Percentiles rank a stretch among this genome's conserved stretches.
phyloP scores from a whole-genome alignment of 176 grass and related monocot species.

The Carex kokanica region DNA sequence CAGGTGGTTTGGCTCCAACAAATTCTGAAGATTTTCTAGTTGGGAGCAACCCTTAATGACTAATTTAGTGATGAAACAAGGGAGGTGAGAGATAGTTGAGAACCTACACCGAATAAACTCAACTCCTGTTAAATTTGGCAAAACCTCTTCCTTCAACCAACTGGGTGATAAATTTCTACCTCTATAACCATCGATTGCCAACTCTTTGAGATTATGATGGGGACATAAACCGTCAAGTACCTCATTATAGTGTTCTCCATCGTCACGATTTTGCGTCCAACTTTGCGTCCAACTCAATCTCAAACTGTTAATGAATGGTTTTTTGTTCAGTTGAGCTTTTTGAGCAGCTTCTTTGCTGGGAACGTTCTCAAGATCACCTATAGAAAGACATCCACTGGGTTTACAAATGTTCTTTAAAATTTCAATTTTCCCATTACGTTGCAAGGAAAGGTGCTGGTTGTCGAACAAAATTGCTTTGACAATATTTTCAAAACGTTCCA shows the following conservation, averaged over 20 bases:
- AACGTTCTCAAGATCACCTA: background rate
- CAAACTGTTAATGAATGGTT: background rate
- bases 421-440: background rate
- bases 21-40: constrained; percentile 8
- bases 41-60: background rate
- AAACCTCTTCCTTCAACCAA: background rate
- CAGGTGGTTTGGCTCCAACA: background rate
- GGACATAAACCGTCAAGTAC: too few relatives aligned
- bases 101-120: background rate
- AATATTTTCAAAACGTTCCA: too few relatives aligned
- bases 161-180: background rate
- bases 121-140: background rate
- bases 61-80: background rate
- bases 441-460: background rate
- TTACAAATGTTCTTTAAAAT: background rate
- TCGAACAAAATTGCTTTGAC: background rate
- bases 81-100: background rate
- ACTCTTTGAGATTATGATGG: too few relatives aligned
- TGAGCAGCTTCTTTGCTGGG: background rate
- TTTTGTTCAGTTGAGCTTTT: constrained; percentile 3
- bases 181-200: too few relatives aligned
- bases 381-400: background rate
- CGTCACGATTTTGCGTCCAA: accelerated
- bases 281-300: background rate
- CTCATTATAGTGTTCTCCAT: too few relatives aligned